A percentile compares a stretch with the other conserved stretches of the same genome.
Evolutionary conservation across 139 green algal species (phyloP).

Genomic region (Chlamydomonas incerta): DNA sequence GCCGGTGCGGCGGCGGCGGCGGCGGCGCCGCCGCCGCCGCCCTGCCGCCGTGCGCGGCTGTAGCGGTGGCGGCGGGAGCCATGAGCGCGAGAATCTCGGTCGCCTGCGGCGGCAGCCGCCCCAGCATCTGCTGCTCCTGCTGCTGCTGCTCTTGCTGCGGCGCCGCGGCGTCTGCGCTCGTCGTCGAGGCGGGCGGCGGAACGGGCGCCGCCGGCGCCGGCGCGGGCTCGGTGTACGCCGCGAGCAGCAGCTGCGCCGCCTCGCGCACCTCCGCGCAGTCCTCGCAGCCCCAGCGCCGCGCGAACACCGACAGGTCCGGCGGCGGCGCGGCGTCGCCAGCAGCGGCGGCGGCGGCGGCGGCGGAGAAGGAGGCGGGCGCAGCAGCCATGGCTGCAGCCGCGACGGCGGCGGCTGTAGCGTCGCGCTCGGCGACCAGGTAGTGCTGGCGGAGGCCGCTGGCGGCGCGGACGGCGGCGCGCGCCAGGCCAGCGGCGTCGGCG

Average conservation of each 20-base stretch:
- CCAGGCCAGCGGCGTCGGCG: not conserved
- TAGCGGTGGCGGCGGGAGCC: no score
- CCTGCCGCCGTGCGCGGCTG: no score
- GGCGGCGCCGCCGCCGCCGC: not conserved
- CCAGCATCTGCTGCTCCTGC: not conserved
- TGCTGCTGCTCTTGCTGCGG: not conserved
- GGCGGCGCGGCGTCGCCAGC: not conserved
- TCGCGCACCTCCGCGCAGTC: conserved; percentile 4
- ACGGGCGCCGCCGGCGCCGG: not conserved
- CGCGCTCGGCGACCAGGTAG: not conserved
- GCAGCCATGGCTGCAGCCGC: not conserved
- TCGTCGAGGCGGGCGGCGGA: not conserved
- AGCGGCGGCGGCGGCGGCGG: not conserved
- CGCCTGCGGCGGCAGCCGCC: not conserved
- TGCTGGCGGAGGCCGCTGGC: conserved; percentile 3
- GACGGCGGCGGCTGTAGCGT: not conserved
- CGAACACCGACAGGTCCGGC: conserved; percentile 25
- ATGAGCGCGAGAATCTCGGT: not conserved
- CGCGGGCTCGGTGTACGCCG: not conserved
- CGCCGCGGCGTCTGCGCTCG: not conserved
- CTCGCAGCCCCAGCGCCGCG: conserved; percentile 2
- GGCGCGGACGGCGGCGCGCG: not conserved
- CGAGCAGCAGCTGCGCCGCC: conserved; percentile 25
- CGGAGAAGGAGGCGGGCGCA: no score
- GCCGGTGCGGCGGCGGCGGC: not conserved